Percentiles rank a stretch among this genome's conserved stretches.
Conservation (phyloP, 345 rosid species). For the Zanthoxylum bungeanum region DNA sequence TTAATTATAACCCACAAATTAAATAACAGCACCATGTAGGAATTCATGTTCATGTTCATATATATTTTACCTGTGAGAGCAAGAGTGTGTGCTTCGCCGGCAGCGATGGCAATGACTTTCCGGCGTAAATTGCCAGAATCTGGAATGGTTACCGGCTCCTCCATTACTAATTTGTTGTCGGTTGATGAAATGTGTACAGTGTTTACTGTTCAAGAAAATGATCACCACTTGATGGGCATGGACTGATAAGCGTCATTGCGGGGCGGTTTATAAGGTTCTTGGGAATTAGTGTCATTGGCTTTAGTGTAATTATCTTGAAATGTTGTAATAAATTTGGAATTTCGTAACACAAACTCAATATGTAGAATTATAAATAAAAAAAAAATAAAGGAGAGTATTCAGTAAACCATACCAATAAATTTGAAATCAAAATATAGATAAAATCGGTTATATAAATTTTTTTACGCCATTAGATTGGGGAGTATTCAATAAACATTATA, state of each 20-base stretch:
- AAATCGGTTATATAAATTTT: no score
- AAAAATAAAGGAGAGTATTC: no score
- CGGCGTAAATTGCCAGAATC: constrained; percentile 35
- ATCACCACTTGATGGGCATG: neutral
- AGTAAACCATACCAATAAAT: no score
- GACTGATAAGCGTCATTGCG: neutral
- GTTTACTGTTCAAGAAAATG: neutral
- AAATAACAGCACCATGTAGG: neutral
- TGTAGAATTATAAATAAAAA: no score
- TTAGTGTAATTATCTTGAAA: neutral
- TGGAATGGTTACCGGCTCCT: constrained; percentile 11
- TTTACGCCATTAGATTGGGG: no score
- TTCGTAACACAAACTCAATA: no score
- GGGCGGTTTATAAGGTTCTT: neutral
- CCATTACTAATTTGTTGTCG: constrained; percentile 31
- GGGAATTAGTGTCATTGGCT: neutral
- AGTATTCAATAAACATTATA: no score
- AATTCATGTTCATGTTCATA: neutral
- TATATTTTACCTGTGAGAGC: constrained; percentile 58
- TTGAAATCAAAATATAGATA: no score
- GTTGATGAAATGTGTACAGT: neutral
- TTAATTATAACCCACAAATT: neutral
- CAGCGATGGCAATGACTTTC: constrained; percentile 45
- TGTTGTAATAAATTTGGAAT: neutral
- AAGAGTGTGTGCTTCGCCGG: constrained; percentile 88